Conservation (phyloP, 352 stramenopile species). For the Pythium pyrilobum region DNA sequence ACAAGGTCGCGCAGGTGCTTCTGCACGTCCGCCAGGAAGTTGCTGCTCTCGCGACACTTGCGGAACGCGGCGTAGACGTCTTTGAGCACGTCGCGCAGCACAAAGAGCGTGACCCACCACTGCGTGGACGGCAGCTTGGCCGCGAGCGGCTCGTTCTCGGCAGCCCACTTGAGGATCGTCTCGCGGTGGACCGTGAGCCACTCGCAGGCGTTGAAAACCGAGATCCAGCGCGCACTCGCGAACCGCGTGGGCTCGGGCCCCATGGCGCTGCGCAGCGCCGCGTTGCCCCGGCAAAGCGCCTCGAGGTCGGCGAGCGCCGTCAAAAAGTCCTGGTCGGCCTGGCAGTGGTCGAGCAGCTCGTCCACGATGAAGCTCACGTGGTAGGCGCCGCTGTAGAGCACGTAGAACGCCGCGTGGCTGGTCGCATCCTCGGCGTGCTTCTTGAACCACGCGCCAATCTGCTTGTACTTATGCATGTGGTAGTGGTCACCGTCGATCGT, state of each 20-base stretch:
- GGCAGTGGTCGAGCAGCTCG: conserved; percentile 35
- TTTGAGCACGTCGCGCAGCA: conserved; percentile 45
- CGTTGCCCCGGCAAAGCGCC: conserved; percentile 21
- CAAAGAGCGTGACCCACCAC: conserved; percentile 41
- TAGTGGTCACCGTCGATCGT: conserved; percentile 43
- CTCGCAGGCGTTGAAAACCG: conserved; percentile 33
- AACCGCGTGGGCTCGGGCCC: conserved; percentile 15
- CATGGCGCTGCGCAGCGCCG: conserved; percentile 18
- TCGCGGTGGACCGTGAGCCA: conserved; percentile 44
- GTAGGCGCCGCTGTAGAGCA: conserved; percentile 36
- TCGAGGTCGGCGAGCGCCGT: conserved; percentile 32
- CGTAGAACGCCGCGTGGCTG: conserved; percentile 31
- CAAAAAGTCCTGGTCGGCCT: conserved; percentile 34
- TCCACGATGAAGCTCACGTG: conserved; percentile 39
- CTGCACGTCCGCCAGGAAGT: conserved; percentile 34
- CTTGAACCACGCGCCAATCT: conserved; percentile 24
- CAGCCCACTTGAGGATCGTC: conserved; percentile 32
- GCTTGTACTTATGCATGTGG: conserved; percentile 34
- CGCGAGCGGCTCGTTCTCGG: conserved; percentile 21
- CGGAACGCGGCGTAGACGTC: conserved; percentile 28
- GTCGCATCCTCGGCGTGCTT: conserved; percentile 18
- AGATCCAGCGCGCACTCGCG: conserved; percentile 30
- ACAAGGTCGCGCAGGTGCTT: conserved; percentile 38
- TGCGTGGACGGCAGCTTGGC: conserved; percentile 19
- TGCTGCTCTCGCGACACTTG: conserved; percentile 25